A percentile compares a stretch with the other conserved stretches of the same genome.
These are phyloP conservation scores for Amphirosellinia nigrospora DNA, from an alignment of 495 filamentous ascomycete genomes.

Conservation along the genomic window DNA sequence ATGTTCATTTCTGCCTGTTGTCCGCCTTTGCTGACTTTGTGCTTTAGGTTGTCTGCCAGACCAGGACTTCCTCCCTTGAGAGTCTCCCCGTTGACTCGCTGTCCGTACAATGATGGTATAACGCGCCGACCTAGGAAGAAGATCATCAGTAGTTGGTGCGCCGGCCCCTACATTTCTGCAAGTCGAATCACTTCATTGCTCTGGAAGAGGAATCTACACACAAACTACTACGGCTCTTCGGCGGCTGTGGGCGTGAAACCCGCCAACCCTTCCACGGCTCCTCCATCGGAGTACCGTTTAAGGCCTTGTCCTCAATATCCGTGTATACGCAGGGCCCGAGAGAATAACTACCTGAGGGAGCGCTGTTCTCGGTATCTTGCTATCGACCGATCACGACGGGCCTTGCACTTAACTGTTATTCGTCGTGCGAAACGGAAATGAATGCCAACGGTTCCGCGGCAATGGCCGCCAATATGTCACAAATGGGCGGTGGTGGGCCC, in stretches of 20 bases:
- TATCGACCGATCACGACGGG: neutral
- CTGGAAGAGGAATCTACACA: neutral
- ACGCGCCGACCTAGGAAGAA: neutral
- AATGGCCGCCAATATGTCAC: slow-evolving; percentile 57
- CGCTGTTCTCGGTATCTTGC: neutral
- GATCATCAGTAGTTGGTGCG: slow-evolving; percentile 7
- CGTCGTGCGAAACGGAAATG: neutral
- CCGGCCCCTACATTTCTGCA: neutral
- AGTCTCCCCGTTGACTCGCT: neutral
- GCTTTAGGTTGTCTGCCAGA: slow-evolving; percentile 10
- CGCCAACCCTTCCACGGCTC: slow-evolving; percentile 33
- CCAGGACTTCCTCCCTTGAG: slow-evolving; percentile 5
- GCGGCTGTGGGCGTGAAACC: slow-evolving; percentile 2
- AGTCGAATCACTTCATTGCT: neutral
- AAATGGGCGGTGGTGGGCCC: slow-evolving; percentile 46
- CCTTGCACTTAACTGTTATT: neutral
- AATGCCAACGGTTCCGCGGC: slow-evolving; percentile 38
- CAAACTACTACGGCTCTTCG: neutral
- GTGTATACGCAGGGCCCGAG: slow-evolving; percentile 6
- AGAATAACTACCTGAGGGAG: neutral
- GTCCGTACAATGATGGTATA: slow-evolving; percentile 20
- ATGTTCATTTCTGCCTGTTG: neutral
- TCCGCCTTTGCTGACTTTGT: slow-evolving; percentile 13
- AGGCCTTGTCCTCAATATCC: neutral
- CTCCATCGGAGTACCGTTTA: neutral